Evolutionary conservation across 208 protist genomes (phyloP).

Genomic region (Leishmania gerbilli): DNA sequence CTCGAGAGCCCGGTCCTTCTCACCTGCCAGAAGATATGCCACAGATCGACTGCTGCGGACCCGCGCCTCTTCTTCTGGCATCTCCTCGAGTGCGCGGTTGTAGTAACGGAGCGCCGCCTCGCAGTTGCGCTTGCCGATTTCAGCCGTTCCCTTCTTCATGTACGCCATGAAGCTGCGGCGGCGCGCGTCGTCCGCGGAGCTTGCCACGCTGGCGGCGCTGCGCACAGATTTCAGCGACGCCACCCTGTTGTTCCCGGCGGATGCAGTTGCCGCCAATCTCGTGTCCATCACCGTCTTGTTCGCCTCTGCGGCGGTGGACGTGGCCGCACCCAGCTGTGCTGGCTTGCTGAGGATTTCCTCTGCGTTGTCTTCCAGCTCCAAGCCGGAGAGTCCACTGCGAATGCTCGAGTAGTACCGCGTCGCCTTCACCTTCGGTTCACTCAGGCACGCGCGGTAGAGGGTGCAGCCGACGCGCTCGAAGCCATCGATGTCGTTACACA

Average conservation of each 20-base stretch:
- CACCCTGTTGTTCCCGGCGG: background rate
- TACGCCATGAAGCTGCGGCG: slow-evolving; percentile 45
- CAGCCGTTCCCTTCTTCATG: slow-evolving; percentile 67
- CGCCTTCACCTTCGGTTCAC: slow-evolving; percentile 78
- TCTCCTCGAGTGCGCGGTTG: slow-evolving; percentile 61
- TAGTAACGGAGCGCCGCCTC: slow-evolving; percentile 68
- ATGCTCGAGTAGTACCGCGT: slow-evolving; percentile 64
- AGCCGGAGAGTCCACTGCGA: slow-evolving; percentile 25
- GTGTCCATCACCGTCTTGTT: slow-evolving; percentile 5
- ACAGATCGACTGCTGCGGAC: slow-evolving; percentile 76
- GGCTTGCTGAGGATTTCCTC: slow-evolving; percentile 31
- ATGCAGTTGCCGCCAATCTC: background rate
- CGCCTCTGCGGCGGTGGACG: slow-evolving; percentile 5
- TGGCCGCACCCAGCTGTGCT: slow-evolving; percentile 12
- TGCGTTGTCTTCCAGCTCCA: slow-evolving; percentile 23
- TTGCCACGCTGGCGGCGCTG: slow-evolving; percentile 3
- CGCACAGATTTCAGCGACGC: slow-evolving; percentile 4
- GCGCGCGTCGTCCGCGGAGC: slow-evolving; percentile 14
- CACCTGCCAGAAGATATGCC: slow-evolving; percentile 50
- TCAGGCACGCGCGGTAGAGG: slow-evolving; percentile 83
- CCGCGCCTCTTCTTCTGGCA: slow-evolving; percentile 59
- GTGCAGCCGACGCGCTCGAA: slow-evolving; percentile 73
- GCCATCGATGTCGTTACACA: slow-evolving; percentile 54
- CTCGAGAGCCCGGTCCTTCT: slow-evolving; percentile 48
- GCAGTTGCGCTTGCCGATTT: slow-evolving; percentile 56